phyloP scores from a whole-genome alignment of 2,329 filamentous ascomycete species.

The Fusarium nematophilum region DNA sequence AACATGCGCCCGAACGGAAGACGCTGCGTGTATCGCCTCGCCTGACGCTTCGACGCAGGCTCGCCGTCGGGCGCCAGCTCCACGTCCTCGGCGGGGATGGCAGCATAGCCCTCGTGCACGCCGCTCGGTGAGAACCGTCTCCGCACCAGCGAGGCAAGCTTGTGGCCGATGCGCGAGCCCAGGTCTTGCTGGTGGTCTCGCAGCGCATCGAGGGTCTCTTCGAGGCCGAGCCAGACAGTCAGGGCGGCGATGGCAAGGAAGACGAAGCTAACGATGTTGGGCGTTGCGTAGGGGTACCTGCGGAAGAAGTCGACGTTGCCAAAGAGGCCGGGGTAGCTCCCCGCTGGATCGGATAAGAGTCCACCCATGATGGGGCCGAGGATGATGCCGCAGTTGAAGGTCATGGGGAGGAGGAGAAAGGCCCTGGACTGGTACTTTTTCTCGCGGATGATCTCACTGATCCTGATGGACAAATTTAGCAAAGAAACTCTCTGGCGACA shows the following conservation, averaged over 20 bases:
- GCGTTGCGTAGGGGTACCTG: constrained; percentile 64
- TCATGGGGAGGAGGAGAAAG: constrained; percentile 81
- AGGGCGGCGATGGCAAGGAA: constrained; percentile 58
- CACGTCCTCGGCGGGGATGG: constrained; percentile 38
- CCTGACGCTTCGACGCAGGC: constrained; percentile 8
- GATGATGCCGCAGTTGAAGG: constrained; percentile 79
- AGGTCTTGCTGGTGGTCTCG: constrained; percentile 53
- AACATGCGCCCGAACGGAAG: constrained; percentile 67
- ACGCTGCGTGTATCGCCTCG: constrained; percentile 56
- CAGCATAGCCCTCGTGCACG: constrained; percentile 34
- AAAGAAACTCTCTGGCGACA: neutral
- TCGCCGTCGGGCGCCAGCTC: constrained; percentile 28
- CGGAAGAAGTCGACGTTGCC: constrained; percentile 59
- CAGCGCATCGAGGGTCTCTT: constrained; percentile 64
- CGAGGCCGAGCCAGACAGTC: constrained; percentile 61
- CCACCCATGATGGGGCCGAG: constrained; percentile 78
- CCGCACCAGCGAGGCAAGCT: constrained; percentile 46
- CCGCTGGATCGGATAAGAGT: constrained; percentile 72
- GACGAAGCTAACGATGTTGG: constrained; percentile 63
- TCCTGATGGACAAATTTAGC: constrained; percentile 42
- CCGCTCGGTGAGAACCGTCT: constrained; percentile 28
- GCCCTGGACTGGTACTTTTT: constrained; percentile 74
- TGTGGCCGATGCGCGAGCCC: constrained; percentile 55
- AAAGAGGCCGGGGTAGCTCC: constrained; percentile 66
- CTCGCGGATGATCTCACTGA: constrained; percentile 76